Conservation (phyloP, 306 rosid species). For the Lathyrus sativus region DNA sequence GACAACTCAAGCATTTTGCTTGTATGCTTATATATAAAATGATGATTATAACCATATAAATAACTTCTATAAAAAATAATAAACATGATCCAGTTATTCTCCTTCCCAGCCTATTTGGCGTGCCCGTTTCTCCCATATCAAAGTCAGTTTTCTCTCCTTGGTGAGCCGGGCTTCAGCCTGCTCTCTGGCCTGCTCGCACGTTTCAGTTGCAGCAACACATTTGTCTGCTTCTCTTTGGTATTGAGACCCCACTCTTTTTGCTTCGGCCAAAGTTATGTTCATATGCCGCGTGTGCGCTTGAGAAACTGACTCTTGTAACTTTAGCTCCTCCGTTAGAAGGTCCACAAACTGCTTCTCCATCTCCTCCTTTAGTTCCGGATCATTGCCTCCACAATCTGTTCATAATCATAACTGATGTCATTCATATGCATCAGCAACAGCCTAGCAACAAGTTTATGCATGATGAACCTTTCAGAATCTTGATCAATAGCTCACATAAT, state of each 20-base stretch:
- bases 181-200: slow-evolving; percentile 95
- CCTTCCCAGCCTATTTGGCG: slow-evolving; percentile 93
- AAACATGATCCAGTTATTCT: slow-evolving; percentile 40
- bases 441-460: slow-evolving; percentile 15
- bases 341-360: slow-evolving; percentile 98
- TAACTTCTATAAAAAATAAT: slow-evolving; percentile 30
- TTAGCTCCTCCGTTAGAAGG: slow-evolving; percentile 84
- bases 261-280: slow-evolving; percentile 84
- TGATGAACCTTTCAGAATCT: not conserved
- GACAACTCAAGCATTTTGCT: slow-evolving; percentile 60
- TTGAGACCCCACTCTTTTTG: slow-evolving; percentile 84
- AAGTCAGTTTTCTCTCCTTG: slow-evolving; percentile 77
- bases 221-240: slow-evolving; percentile 97
- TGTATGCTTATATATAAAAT: slow-evolving; percentile 48
- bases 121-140: slow-evolving; percentile 78
- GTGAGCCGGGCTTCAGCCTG: slow-evolving; percentile 66
- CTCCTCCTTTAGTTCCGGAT: slow-evolving; percentile 88
- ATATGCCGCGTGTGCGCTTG: slow-evolving; percentile 73
- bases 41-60: slow-evolving; percentile 36
- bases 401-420: slow-evolving; percentile 31
- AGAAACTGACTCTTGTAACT: slow-evolving; percentile 81
- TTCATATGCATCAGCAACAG: slow-evolving; percentile 16
- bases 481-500: slow-evolving; percentile 14
- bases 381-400: slow-evolving; percentile 88
- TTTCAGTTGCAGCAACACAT: slow-evolving; percentile 88